Conservation (phyloP, 2,329 filamentous ascomycete species). For the Neonectria faginata region DNA sequence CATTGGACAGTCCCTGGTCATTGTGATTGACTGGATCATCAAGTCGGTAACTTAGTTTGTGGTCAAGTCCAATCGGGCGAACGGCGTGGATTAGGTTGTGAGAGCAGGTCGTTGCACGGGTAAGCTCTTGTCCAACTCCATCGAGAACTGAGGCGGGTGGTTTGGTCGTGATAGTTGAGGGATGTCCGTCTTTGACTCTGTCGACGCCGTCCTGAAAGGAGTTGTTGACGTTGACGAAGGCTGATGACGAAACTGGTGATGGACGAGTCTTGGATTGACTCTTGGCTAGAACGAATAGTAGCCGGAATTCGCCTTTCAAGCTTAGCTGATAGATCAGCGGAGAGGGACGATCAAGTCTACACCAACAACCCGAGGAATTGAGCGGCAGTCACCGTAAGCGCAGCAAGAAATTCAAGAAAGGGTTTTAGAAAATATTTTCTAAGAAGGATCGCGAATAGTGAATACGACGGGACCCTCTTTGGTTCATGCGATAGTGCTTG, state of each 20-base stretch:
- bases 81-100: constrained; percentile 9
- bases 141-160: constrained; percentile 5
- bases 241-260: constrained; percentile 1
- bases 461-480: constrained; percentile 11
- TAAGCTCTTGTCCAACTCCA: constrained; percentile 14
- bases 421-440: neutral
- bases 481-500: constrained; percentile 10
- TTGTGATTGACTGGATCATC: neutral
- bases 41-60: neutral
- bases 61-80: constrained; percentile 5
- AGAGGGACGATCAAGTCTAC: constrained; percentile 4
- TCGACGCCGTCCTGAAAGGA: neutral
- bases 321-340: constrained; percentile 19
- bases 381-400: neutral
- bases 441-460: neutral
- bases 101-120: constrained; percentile 9
- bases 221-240: neutral
- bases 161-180: neutral
- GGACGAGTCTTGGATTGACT: constrained; percentile 1
- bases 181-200: neutral
- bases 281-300: constrained; percentile 9
- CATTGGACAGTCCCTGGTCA: neutral
- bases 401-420: neutral
- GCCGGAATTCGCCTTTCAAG: constrained; percentile 7
- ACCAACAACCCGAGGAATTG: neutral